Evolutionary conservation across 1,284 basidiomycete genomes (phyloP), one percentile per base, ranked within the genome.

Genomic region (Ceratobasidium papillatum): DNA sequence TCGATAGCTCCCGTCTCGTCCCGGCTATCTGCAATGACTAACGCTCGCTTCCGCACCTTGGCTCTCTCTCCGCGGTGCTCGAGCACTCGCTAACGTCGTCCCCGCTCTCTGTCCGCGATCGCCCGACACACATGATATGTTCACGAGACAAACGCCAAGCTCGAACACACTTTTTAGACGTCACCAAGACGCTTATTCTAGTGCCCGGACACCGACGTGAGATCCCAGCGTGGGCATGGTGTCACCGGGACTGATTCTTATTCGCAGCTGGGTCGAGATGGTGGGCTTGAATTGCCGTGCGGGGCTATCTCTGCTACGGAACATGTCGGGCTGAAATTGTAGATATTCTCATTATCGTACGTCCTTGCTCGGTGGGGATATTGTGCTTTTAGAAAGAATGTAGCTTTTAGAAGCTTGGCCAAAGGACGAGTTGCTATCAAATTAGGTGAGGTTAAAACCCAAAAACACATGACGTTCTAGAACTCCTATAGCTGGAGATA

Each of bases 171-270:
- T 61, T 61, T n/a, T 61, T 61, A 61, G 58, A 38, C 25, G 3
- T n/a, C 30, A 34, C 32, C 34, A 4, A 14, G 34, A 19, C 38
- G 36, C 14, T 22, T 19, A 12, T 45, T 45, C n/a, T 8, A 19
- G 43, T 14, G 43, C 25, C 52, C 27, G 52, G 19, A 30, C 5
- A 34, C 54, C 38, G 38, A 41, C 38, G 14, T 22, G 58, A 61
- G 58, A 36, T 38, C 32, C 58, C 58, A 61, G 58, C 58, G 58
- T 61, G 58, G 58, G 58, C 56, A 38, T 61, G 19, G 22, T 34
- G 11, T 61, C 34, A 61, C 58, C 34, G 58, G 32, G 4, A 61
- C 3, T 3, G 27, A 19, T 14, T 51, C 49, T 54, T 25, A 54
- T 58, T 58, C 34, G 56, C 56, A 58, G 30, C 54, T 36, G 25